Evolutionary conservation across 257 asterid species (phyloP), one percentile per base, ranked within the genome.

Genomic region (Salvia splendens): DNA sequence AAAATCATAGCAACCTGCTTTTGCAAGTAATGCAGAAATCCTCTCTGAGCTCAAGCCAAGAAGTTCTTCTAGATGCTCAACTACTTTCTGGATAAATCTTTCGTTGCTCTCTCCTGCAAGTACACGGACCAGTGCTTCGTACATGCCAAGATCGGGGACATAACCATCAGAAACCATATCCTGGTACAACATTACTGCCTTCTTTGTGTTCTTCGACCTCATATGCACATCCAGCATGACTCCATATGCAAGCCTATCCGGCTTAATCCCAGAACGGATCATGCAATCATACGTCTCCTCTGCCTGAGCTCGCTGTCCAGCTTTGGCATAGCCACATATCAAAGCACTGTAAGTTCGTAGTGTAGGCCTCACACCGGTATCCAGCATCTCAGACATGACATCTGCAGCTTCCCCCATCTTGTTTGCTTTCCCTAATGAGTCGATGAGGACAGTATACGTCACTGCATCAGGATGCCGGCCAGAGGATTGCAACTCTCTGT

Each of bases 261-360:
- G 92, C 72, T 73, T 88, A 67, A 93, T 90, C 61, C 99, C 99
- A 75, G 95, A 81, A 38, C 88, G 83, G 42, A 73, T 78, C 99
- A 93, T 90, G 86, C 89, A 84, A 33, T 80, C 65, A 63, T 85
- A 93, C 72, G 81, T 70, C 77, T 88, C 92, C 55, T 81, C 92
- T 15, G 99, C 97, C 67, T 86, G 86, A 66, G 5, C 77, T 65
- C 84, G 76, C 75, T 79, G 91, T 42, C 99, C 97, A 47, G 85
- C 75, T 79, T 84, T 90, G 45, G 97, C 92, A 75, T 93, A 90
- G 70, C 97, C 99, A 72, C 99, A 93, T 65, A 93, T 86, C 81
- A 93, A 80, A 61, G 96, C 97, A 75, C 96, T 84, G 87, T 93
- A 90, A 1, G 99, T 90, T 70, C 84, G 89, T 69, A 93, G 60